Evolutionary conservation across 768 basidiomycete genomes (phyloP).

Genomic region (Boletus huronensis): DNA sequence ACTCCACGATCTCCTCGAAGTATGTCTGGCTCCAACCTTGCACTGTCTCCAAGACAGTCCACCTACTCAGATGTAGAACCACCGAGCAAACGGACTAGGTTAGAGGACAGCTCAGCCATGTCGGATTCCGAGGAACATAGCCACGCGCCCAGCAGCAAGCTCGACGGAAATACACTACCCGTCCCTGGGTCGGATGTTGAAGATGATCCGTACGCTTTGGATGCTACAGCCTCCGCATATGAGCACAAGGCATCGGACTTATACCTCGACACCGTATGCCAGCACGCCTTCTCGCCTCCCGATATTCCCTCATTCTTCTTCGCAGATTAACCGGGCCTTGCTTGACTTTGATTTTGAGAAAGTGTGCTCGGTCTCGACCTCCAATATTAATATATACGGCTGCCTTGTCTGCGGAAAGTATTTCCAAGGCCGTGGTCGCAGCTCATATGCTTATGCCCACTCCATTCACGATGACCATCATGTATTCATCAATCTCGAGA

Average conservation of each 20-base stretch:
- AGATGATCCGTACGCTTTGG: conserved; percentile 28
- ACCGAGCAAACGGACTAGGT: conserved; percentile 28
- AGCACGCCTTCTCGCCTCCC: conserved; percentile 12
- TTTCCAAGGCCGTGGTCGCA: conserved; percentile 94
- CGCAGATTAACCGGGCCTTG: conserved; percentile 81
- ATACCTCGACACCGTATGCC: conserved; percentile 88
- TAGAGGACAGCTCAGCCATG: conserved; percentile 12
- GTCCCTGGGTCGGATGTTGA: conserved; percentile 21
- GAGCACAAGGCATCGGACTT: conserved; percentile 67
- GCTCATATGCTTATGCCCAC: conserved; percentile 93
- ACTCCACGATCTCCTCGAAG: not conserved
- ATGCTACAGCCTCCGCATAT: conserved; percentile 20
- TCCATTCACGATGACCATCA: conserved; percentile 98
- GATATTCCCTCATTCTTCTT: conserved; percentile 19
- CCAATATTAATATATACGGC: conserved; percentile 96
- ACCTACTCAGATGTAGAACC: conserved; percentile 21
- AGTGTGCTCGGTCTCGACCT: conserved; percentile 93
- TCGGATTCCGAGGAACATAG: conserved; percentile 28
- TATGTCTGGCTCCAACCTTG: conserved; percentile 14
- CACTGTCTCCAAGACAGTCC: conserved; percentile 6
- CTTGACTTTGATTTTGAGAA: conserved; percentile 99
- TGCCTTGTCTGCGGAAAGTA: conserved; percentile 99
- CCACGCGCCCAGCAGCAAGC: conserved; percentile 16
- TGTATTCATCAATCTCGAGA: conserved; percentile 94
- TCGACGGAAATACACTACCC: conserved; percentile 30